Conservation (phyloP, 75 land plant genomes). For the Chamaecyparis obtusa region DNA sequence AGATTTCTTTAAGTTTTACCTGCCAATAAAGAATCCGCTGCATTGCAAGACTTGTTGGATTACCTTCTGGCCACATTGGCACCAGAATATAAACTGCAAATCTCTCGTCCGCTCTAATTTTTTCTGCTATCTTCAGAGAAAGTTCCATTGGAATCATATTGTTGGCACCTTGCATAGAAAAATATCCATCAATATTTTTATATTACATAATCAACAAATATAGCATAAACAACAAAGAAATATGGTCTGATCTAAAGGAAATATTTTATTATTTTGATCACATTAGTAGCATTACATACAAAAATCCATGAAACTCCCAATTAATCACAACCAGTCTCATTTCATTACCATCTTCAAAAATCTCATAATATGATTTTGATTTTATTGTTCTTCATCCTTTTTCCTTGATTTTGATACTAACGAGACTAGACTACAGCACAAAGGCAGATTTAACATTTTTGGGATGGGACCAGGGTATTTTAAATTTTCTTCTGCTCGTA, state of each 20-base stretch:
- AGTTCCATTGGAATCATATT: constrained; percentile 74
- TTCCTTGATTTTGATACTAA: no score
- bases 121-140: constrained; percentile 66
- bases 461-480: no score
- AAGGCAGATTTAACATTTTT: no score
- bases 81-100: constrained; percentile 68
- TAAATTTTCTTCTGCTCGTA: no score
- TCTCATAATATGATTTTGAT: no score
- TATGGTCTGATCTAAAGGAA: not conserved
- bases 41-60: constrained; percentile 50
- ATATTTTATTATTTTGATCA: not conserved
- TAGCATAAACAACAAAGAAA: not conserved
- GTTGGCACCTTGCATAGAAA: constrained; percentile 57
- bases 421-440: no score
- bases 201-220: not conserved
- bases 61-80: constrained; percentile 92
- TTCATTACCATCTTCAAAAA: no score
- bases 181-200: not conserved
- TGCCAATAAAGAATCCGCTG: constrained; percentile 82
- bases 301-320: no score
- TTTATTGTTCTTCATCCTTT: no score
- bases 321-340: no score
- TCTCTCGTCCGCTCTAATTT: constrained; percentile 65
- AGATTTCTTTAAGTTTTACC: constrained; percentile 29
- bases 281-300: no score